Evolutionary conservation across 305 asterid species (phyloP), one percentile per base, ranked within the genome.

Genomic region (Fraxinus greggii): DNA sequence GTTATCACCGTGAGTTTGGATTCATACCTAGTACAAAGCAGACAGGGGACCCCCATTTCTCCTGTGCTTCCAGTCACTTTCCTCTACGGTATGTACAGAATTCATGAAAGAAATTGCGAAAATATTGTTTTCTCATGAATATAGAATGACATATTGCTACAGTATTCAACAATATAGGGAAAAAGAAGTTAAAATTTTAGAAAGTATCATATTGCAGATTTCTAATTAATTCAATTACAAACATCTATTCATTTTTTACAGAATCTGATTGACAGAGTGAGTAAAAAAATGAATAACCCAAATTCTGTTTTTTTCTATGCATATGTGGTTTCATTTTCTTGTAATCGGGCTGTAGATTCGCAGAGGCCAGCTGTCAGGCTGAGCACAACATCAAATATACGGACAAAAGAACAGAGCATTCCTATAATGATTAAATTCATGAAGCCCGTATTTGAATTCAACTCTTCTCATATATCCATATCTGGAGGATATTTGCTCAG

Each of bases 371-470:
- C 84, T 13, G 98, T 95, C 80, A 89, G 75, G 84, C 89, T 95
- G 86, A 95, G 94, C 89, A 90, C 97, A 12, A 89, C 95, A n/a
- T 87, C 95, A 74, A 85, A 81, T 82, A 90, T 79, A 87, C 80
- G 95, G 83, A 94, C 97, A 3, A 90, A 84, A 82, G 92, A 93
- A 79, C 85, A 88, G 85, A 88, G 78, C 54, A 86, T 95, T 83
- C 87, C 86, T 35, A 42, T 96, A 54, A 76, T 92, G 82, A 86
- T 96, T 86, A 92, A 88, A 76, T 96, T 96, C 84, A 48, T 86
- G 83, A 94, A 96, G 89, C 98, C 99, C 3, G 98, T 96, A 0
- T 89, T 93, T 73, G 97, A 89, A 32, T 96, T 96, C 73, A 94
- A 96, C 85, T 89, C 98, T 28, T 90, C 97, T 72, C 92, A 92